These are phyloP conservation scores for Vitis rotundifolia DNA, from an alignment of 164 flowering plant species.

Conservation along the genomic window DNA sequence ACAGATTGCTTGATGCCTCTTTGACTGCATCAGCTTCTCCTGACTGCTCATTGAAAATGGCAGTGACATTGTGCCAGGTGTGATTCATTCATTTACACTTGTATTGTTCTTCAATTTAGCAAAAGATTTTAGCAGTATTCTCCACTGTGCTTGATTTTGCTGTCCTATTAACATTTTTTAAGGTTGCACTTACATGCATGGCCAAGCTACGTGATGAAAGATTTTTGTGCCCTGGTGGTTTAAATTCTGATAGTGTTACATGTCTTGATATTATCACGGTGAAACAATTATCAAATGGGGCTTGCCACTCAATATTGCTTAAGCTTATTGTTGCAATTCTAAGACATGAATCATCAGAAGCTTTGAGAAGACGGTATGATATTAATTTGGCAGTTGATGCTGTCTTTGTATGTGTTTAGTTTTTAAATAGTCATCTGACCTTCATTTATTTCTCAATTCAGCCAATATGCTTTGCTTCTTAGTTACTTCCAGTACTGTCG, in stretches of 20 bases:
- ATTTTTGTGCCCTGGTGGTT: conserved; percentile 58
- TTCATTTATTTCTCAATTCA: conserved; percentile 29
- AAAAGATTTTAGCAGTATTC: conserved; percentile 1
- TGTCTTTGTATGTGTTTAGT: conserved; percentile 4
- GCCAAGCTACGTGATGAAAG: conserved; percentile 95
- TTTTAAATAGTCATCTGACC: conserved; percentile 18
- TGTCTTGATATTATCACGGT: conserved; percentile 74
- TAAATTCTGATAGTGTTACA: conserved; percentile 70
- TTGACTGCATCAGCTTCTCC: conserved; percentile 87
- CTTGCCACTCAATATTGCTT: conserved; percentile 81
- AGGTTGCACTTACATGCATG: conserved; percentile 98
- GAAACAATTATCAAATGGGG: conserved; percentile 83
- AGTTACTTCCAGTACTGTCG: conserved; percentile 95
- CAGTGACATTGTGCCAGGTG: conserved; percentile 81
- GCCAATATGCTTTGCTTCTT: conserved; percentile 91
- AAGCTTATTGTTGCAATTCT: conserved; percentile 86
- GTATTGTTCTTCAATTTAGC: neutral
- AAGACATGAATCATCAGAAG: conserved; percentile 83
- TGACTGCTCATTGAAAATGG: conserved; percentile 96
- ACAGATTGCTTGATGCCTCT: conserved; percentile 85
- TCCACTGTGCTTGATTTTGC: conserved; percentile 2
- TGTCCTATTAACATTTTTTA: conserved; percentile 7
- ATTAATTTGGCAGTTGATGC: neutral
- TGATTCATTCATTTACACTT: neutral
- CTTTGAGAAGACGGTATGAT: conserved; percentile 81